A percentile compares a stretch with the other conserved stretches of the same genome.
phyloP scores from a whole-genome alignment of 768 basidiomycete species.

The Trichaptum fuscoviolaceum region DNA sequence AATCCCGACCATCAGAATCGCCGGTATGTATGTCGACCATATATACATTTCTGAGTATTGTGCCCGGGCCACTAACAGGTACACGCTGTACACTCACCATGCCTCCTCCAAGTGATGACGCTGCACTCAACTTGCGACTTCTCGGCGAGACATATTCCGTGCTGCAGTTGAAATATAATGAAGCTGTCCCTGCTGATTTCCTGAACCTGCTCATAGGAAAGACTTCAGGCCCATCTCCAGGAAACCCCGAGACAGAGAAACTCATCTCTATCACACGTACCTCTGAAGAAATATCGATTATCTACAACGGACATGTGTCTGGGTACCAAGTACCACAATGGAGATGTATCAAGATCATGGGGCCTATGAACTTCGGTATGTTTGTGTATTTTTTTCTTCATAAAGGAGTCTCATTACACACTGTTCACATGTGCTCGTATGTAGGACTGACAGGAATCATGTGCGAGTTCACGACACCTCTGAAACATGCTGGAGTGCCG shows the following conservation, averaged over 20 bases:
- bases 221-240: slow-evolving; percentile 21
- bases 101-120: slow-evolving; percentile 41
- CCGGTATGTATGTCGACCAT: too few relatives aligned
- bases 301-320: slow-evolving; percentile 35
- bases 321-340: slow-evolving; percentile 38
- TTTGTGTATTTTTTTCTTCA: slow-evolving; percentile 20
- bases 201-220: slow-evolving; percentile 22
- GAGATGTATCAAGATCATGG: slow-evolving; percentile 57
- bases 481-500: slow-evolving; percentile 45
- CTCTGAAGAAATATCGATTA: slow-evolving; percentile 55
- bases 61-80: slow-evolving; percentile 1
- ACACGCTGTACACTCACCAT: slow-evolving; percentile 14
- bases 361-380: slow-evolving; percentile 62
- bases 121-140: slow-evolving; percentile 44
- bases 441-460: slow-evolving; percentile 54
- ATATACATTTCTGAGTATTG: too few relatives aligned
- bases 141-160: slow-evolving; percentile 41
- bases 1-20: background rate
- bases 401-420: slow-evolving; percentile 6
- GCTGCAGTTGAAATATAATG: slow-evolving; percentile 32
- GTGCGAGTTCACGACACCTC: slow-evolving; percentile 45
- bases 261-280: slow-evolving; percentile 57
- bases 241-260: slow-evolving; percentile 11
- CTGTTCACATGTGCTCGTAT: slow-evolving; percentile 2
- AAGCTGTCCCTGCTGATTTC: slow-evolving; percentile 26